These are phyloP conservation scores for Yarrowia sp. DNA, from an alignment of 805 yeast species.

Conservation along the genomic window DNA sequence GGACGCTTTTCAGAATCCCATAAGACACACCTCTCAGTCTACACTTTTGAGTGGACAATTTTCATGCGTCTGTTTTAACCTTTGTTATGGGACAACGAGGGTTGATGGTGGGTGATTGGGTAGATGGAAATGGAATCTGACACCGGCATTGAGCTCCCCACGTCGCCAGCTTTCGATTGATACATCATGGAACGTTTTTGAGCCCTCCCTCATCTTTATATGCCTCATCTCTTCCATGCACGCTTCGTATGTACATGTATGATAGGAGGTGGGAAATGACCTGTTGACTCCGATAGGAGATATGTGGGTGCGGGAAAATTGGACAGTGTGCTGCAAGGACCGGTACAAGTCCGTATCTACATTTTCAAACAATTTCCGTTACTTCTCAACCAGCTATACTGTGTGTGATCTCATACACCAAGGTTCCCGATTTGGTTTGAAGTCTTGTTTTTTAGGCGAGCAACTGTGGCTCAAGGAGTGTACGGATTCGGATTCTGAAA, in stretches of 20 bases:
- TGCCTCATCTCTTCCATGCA: too few species aligned
- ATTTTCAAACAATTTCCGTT: too few species aligned
- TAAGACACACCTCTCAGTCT: background rate
- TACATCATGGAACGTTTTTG: too few species aligned
- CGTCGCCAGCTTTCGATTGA: too few species aligned
- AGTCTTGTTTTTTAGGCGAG: background rate
- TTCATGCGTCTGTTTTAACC: conserved; percentile 11
- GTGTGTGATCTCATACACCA: background rate
- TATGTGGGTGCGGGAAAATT: background rate
- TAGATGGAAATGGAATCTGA: too few species aligned
- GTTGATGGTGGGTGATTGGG: too few species aligned
- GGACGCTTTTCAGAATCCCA: too few species aligned
- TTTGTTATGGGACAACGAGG: background rate
- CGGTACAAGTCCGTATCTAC: too few species aligned
- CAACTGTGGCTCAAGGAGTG: background rate
- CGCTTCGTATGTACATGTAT: background rate
- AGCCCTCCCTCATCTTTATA: too few species aligned
- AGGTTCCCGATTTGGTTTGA: conserved; percentile 6
- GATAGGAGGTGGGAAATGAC: background rate
- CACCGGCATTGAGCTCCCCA: too few species aligned
- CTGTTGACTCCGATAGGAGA: background rate
- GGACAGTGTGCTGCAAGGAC: too few species aligned
- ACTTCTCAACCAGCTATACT: too few species aligned
- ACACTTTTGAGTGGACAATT: conserved; percentile 32
- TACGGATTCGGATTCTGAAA: background rate